Conservation (phyloP, 495 filamentous ascomycete genomes). For the Glonium stellatum region DNA sequence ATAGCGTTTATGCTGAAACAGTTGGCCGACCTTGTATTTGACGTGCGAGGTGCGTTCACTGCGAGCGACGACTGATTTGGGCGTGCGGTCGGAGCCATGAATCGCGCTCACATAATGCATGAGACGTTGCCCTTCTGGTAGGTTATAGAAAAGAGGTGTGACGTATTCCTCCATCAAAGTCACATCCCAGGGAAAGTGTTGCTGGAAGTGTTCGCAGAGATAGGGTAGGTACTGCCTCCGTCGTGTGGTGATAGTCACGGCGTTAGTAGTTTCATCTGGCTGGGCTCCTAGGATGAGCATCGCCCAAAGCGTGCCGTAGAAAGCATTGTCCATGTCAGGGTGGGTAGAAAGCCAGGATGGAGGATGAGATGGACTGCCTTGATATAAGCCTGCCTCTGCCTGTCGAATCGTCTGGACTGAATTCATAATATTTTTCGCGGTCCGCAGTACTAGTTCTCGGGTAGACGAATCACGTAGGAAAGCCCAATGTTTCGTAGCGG, state of each 20-base stretch:
- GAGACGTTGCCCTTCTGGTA: conserved; percentile 39
- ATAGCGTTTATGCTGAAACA: conserved; percentile 79
- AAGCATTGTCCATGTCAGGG: conserved; percentile 56
- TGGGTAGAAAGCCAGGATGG: conserved; percentile 9
- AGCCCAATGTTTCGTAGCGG: conserved; percentile 43
- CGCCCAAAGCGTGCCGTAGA: conserved; percentile 75
- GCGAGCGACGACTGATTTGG: conserved; percentile 48
- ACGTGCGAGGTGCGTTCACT: conserved; percentile 43
- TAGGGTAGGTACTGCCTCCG: conserved; percentile 58
- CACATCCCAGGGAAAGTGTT: conserved; percentile 56
- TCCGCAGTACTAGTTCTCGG: conserved; percentile 64
- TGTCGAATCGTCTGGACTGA: conserved; percentile 42
- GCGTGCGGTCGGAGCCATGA: conserved; percentile 52
- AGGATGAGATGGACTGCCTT: conserved; percentile 1
- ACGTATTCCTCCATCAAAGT: conserved; percentile 49
- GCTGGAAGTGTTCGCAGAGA: conserved; percentile 59
- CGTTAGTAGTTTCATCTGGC: conserved; percentile 33
- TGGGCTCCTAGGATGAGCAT: conserved; percentile 50
- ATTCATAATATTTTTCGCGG: conserved; percentile 71
- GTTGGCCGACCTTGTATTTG: conserved; percentile 71
- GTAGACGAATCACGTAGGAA: conserved; percentile 55
- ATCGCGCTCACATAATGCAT: conserved; percentile 51
- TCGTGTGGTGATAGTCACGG: conserved; percentile 38
- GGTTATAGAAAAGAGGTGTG: conserved; percentile 47
- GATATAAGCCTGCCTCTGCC: conserved; percentile 5